These are phyloP conservation scores for Clarireedia paspali DNA, from an alignment of 2,329 filamentous ascomycete species.

Conservation along the genomic window DNA sequence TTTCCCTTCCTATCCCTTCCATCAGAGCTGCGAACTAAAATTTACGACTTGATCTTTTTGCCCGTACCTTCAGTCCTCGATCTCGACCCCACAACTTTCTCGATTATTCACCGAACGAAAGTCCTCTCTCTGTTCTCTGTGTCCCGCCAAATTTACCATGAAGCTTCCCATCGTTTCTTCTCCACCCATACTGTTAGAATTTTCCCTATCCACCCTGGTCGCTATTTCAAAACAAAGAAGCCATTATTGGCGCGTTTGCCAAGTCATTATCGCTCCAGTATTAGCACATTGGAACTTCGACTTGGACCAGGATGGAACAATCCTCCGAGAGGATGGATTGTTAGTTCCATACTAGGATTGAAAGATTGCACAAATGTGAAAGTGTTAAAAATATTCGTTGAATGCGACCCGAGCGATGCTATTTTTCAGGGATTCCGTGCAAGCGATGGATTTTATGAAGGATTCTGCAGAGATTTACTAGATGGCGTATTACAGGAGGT, in stretches of 20 bases:
- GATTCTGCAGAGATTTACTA: constrained; percentile 53
- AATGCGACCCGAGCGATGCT: constrained; percentile 62
- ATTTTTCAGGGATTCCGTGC: constrained; percentile 56
- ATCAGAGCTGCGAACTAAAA: constrained; percentile 59
- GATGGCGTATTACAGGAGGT: constrained; percentile 47
- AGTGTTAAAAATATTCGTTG: constrained; percentile 58
- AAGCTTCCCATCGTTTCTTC: constrained; percentile 61
- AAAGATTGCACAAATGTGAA: constrained; percentile 51
- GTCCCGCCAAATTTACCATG: constrained; percentile 51
- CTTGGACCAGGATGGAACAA: constrained; percentile 66
- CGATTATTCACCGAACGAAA: constrained; percentile 47
- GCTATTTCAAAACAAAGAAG: constrained; percentile 65
- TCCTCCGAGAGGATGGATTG: constrained; percentile 63
- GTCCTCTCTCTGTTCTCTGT: constrained; percentile 51
- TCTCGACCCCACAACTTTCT: constrained; percentile 59
- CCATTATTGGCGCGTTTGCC: constrained; percentile 62
- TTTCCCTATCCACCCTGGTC: constrained; percentile 56
- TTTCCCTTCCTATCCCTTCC: constrained; percentile 64
- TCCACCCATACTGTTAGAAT: constrained; percentile 54
- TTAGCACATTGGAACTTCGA: constrained; percentile 61
- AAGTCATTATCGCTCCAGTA: constrained; percentile 47
- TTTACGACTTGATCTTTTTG: constrained; percentile 58
- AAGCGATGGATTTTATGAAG: constrained; percentile 61
- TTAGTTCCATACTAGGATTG: constrained; percentile 57
- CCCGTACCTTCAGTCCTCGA: constrained; percentile 50